Evolutionary conservation across 192 early-diverging fungal genomes (phyloP), one percentile per base, ranked within the genome.

Genomic region (Thamnidium elegans): DNA sequence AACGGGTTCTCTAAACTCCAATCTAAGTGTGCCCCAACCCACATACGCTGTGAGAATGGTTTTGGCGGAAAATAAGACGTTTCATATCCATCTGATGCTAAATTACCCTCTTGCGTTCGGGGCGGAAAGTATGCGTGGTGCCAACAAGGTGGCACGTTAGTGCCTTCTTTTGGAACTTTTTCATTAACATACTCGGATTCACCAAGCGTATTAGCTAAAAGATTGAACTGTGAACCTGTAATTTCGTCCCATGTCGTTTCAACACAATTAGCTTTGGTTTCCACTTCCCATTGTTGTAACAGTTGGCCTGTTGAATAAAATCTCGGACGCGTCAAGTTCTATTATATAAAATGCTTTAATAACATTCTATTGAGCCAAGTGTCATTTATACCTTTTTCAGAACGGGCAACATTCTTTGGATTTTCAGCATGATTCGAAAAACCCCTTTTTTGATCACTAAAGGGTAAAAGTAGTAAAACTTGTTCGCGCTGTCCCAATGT

Each of bases 31-130:
- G 90, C 93, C 11, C 94, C 93, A 3, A 88, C 92, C 94, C 94
- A 97, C 86, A 97, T 89, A 5, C 94, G 85, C 42, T 85, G 84
- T 14, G 76, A 54, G 65, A 85, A 95, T 1, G 90, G 89, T 13
- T 67, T 74, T 0, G 94, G 94, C 1, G 94, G 94, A 0, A 86
- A 79, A 62, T 87, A 87, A 13, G 79, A 82, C 46, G 81, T 78
- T 61, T 91, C 87, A 67, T 93, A 93, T n/a, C 94, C 94, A 71
- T 97, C 94, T 4, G 75, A 45, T 14, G 90, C 83, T 9, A 96
- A 81, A 34, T 87, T 71, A 7, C 58, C 48, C 62, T 92, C 91
- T 14, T 79, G 76, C 14, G 80, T 75, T 23, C 81, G 78, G n/a
- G 90, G 86, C 4, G 91, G 90, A 60, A 96, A 96, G 64, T 91